Conservation (phyloP, 73 alveolate genomes). For the Urostyla sp. region DNA sequence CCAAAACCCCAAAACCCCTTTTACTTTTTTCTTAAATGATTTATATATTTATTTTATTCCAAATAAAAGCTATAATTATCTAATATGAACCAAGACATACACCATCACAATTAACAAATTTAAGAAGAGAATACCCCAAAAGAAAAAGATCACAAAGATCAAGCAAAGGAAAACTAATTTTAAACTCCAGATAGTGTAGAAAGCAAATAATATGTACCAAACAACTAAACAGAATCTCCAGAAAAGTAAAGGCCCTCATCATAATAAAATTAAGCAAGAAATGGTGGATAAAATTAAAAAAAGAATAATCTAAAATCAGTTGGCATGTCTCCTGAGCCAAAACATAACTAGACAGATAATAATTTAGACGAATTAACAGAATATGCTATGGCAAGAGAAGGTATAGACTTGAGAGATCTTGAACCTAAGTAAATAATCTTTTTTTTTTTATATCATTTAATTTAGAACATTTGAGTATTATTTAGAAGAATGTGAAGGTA, state of each 20-base stretch:
- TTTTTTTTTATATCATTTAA: not conserved
- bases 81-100: not conserved
- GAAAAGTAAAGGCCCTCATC: not conserved
- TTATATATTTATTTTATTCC: not conserved
- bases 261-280: not conserved
- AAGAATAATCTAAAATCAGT: too few relatives aligned
- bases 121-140: not conserved
- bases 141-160: not conserved
- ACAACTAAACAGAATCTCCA: too few relatives aligned
- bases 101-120: not conserved
- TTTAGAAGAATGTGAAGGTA: slow-evolving; percentile 6
- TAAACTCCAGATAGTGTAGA: not conserved
- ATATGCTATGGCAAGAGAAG: slow-evolving; percentile 26
- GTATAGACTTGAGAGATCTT: not conserved
- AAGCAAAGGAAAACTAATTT: not conserved
- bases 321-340: not conserved
- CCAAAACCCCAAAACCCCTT: slow-evolving; percentile 49
- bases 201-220: not conserved
- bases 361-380: slow-evolving; percentile 19
- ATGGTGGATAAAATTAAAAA: not conserved
- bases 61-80: not conserved
- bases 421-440: not conserved
- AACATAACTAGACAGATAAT: not conserved
- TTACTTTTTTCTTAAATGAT: not conserved
- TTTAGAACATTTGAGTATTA: slow-evolving; percentile 14